These are phyloP conservation scores for Hymenotorrendiella dingleyae DNA, from an alignment of 2,329 filamentous ascomycete species.

Conservation along the genomic window DNA sequence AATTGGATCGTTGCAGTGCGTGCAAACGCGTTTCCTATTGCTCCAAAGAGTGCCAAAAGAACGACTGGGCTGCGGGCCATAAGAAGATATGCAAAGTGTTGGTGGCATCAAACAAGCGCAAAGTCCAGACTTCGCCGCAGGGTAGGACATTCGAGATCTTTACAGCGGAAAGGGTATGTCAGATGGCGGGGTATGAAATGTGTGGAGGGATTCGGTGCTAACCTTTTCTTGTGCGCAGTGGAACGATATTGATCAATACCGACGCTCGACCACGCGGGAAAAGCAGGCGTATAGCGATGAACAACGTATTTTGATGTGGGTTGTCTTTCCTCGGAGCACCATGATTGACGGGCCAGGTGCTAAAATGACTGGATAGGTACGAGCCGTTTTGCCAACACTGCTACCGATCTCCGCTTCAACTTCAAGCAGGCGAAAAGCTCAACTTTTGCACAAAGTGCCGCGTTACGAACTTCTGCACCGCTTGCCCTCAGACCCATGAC, in stretches of 20 bases:
- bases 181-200: too few relatives aligned
- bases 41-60: constrained; percentile 22
- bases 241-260: constrained; percentile 7
- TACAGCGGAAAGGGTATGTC: constrained; percentile 10
- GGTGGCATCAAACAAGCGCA: constrained; percentile 1
- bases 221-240: constrained; percentile 2
- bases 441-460: constrained; percentile 10
- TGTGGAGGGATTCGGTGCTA: background rate
- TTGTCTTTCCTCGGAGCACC: background rate
- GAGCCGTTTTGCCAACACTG: constrained; percentile 16
- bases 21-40: constrained; percentile 20
- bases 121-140: background rate
- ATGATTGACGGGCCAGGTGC: background rate
- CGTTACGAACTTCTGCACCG: constrained; percentile 9
- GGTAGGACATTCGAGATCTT: constrained; percentile 9
- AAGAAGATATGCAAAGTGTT: constrained; percentile 11
- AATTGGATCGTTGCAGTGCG: constrained; percentile 7
- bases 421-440: constrained; percentile 4
- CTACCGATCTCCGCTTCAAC: constrained; percentile 11
- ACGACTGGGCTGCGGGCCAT: constrained; percentile 19
- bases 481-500: constrained; percentile 7
- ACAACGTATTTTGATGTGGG: constrained; percentile 11
- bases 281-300: constrained; percentile 1
- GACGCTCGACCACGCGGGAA: too few relatives aligned
- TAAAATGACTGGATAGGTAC: constrained; percentile 4